Evolutionary conservation across 1,139 yeast species (phyloP).

Genomic region (Pichia sp.): DNA sequence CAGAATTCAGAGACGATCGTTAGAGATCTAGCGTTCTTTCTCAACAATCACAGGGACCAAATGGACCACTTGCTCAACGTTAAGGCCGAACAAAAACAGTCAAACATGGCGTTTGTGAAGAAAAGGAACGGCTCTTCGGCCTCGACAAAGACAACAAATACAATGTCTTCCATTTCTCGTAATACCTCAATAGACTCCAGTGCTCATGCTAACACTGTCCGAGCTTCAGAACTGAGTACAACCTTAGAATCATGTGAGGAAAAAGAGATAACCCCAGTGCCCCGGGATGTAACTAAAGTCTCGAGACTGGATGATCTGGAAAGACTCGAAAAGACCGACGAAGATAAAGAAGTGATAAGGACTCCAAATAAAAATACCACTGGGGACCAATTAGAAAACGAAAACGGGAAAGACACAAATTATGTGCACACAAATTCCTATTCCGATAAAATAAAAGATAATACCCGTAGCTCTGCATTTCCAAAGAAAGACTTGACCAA

Average conservation of each 20-base stretch:
- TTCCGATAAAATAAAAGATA: neutral
- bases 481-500: neutral
- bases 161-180: neutral
- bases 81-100: neutral
- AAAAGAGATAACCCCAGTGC: neutral
- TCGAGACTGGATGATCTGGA: neutral
- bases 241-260: conserved; percentile 12
- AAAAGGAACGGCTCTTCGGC: conserved; percentile 7
- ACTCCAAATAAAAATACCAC: neutral
- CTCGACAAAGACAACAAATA: neutral
- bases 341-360: neutral
- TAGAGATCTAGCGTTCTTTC: conserved; percentile 7
- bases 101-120: conserved; percentile 2
- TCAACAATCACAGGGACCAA: conserved; percentile 6
- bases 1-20: conserved; percentile 9
- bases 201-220: neutral
- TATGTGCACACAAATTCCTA: neutral
- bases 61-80: conserved; percentile 6
- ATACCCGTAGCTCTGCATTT: neutral
- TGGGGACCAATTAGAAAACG: neutral
- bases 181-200: conserved; percentile 8
- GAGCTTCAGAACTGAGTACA: neutral
- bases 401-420: neutral
- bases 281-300: neutral
- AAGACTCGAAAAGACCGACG: neutral